Evolutionary conservation across 2,329 filamentous ascomycete species (phyloP).

Genomic region (Xylaria sp.): DNA sequence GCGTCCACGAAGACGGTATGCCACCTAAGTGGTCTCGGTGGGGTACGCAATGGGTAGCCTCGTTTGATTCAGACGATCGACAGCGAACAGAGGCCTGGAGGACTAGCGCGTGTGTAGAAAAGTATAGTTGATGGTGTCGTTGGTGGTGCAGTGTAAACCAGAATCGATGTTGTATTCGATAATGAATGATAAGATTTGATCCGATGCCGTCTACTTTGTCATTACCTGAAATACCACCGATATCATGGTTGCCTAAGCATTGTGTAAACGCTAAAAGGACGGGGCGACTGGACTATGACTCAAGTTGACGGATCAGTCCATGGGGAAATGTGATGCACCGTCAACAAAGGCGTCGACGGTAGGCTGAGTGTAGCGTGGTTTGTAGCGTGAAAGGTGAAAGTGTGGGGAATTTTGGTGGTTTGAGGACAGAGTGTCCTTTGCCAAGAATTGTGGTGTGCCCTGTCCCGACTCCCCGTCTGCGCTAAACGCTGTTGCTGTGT

Average conservation of each 20-base stretch:
- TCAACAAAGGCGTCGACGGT: neutral
- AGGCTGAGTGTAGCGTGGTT: neutral
- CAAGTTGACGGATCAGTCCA: slow-evolving; percentile 5
- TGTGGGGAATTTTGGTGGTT: slow-evolving; percentile 19
- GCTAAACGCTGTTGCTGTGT: neutral
- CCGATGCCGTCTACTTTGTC: slow-evolving; percentile 51
- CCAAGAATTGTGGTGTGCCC: slow-evolving; percentile 12
- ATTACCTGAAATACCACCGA: slow-evolving; percentile 49
- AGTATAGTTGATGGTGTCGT: neutral
- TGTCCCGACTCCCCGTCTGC: neutral
- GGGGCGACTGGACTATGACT: slow-evolving; percentile 26
- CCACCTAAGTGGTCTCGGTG: neutral
- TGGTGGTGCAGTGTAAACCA: neutral
- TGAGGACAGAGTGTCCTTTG: slow-evolving; percentile 43
- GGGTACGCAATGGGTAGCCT: neutral
- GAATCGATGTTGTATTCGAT: neutral
- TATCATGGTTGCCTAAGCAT: slow-evolving; percentile 35
- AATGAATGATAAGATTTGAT: slow-evolving; percentile 7
- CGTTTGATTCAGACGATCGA: neutral
- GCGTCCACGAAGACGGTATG: neutral
- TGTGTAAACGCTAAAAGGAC: neutral
- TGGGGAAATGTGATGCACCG: neutral
- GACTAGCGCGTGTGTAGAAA: neutral
- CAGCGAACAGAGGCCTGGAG: neutral
- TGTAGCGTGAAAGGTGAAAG: neutral